Percentiles rank a stretch among this genome's conserved stretches.
Conservation (phyloP, 1,284 basidiomycete species). For the Cutaneotrichosporon sp. region DNA sequence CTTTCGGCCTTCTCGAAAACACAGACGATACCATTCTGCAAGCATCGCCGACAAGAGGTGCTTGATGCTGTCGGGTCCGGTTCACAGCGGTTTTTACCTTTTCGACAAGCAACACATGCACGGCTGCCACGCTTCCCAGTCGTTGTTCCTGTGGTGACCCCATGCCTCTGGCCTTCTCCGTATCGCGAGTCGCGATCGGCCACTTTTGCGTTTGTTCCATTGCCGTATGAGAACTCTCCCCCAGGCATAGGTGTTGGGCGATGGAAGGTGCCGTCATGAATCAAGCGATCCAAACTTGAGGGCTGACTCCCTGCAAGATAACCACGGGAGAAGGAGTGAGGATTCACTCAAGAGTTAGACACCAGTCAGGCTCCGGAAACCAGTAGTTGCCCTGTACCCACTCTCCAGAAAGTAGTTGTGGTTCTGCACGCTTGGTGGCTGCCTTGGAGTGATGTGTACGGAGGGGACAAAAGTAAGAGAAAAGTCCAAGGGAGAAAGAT, state of each 20-base stretch:
- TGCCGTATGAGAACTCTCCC: background rate
- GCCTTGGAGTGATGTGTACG: too few relatives aligned
- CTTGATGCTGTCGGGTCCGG: conserved; percentile 55
- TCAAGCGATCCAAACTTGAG: background rate
- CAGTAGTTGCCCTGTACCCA: too few relatives aligned
- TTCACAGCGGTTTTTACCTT: conserved; percentile 89
- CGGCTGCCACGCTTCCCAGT: conserved; percentile 43
- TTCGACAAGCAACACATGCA: conserved; percentile 55
- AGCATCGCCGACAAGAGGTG: conserved; percentile 67
- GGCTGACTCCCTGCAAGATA: background rate
- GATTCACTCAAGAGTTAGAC: conserved; percentile 7
- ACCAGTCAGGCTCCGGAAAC: too few relatives aligned
- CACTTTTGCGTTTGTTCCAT: background rate
- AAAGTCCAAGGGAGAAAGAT: too few relatives aligned
- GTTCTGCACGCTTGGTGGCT: too few relatives aligned
- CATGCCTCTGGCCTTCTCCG: background rate
- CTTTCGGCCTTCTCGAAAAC: conserved; percentile 77
- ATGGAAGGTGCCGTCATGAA: background rate
- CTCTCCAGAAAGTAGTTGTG: too few relatives aligned
- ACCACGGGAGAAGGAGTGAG: conserved; percentile 12
- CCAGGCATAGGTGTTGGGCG: background rate
- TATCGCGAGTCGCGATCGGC: background rate
- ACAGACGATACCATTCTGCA: conserved; percentile 73
- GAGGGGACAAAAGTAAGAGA: too few relatives aligned
- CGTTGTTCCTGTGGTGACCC: conserved; percentile 7